Base-by-base conservation (phyloP, 768 basidiomycete species). In the Gloeopeniophorella convolvens region DNA sequence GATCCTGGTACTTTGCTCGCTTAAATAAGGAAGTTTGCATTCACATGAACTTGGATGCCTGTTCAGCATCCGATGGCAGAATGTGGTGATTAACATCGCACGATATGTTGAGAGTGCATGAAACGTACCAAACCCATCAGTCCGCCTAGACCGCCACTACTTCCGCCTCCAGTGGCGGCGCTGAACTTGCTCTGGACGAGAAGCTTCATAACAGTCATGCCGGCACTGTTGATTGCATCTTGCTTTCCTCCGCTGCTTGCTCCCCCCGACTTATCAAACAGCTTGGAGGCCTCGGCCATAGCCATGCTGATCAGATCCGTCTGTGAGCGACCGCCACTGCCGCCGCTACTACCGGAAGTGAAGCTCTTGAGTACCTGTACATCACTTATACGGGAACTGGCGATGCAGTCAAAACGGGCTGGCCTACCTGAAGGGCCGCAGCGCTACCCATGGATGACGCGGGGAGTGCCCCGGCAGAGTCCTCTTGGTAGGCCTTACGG, bases 171-270 rank as follows among this genome's bases (percentile, higher is more conserved):
- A 15, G 65, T 69, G 1, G 68, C 63, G 24, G 65, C 69, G 56
- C 72, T 72, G 59, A 81, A 72, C 65, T 84, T 82, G 34, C 76
- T 79, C 62, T 86, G 80, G 5, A 89, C 79, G 36, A 91, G 62
- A 33, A 92, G 70, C 69, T 93, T 91, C 78, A 89, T 82, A 50
- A 88, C 79, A 0, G 85, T 91, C 80, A 84, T 82, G 3, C 84
- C 89, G 37, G 91, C 91, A 11, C 85, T 77, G 50, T 86, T 89
- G 61, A 94, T 80, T 8, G 82, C 83, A 60, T 91, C 88, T 60
- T 94, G 90, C 68, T 88, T 89, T 63, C 75, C 75, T 9, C 83
- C 82, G 10, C 77, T 74, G 4, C 79, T 70, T 3, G 78, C 74
- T 7, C 80, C 80, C 16, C 84, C 85, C 21, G 77, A 73, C 55